A percentile compares a stretch with the other conserved stretches of the same genome.
phyloP scores from a whole-genome alignment of 1,284 basidiomycete species.

The Amylostereum areolatum region DNA sequence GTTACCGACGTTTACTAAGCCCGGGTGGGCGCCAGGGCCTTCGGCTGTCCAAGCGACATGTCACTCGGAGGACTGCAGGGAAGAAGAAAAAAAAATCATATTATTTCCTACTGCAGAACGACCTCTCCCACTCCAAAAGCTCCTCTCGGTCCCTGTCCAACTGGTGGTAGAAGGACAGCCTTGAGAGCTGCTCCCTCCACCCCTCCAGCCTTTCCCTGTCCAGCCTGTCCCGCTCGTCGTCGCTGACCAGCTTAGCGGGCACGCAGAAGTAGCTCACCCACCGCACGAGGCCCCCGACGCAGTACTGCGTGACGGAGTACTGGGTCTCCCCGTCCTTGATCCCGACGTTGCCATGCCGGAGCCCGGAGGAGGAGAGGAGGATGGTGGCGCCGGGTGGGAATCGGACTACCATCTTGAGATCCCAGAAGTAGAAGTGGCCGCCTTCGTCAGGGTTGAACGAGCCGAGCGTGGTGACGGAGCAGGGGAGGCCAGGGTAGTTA shows the following conservation, averaged over 20 bases:
- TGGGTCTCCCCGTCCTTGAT: constrained; percentile 14
- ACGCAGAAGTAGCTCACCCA: constrained; percentile 16
- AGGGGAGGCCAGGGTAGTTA: constrained; percentile 17
- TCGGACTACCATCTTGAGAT: constrained; percentile 19
- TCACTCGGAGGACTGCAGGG: too few species aligned
- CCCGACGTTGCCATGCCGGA: constrained; percentile 21
- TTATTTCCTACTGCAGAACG: too few species aligned
- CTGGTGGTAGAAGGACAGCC: not conserved
- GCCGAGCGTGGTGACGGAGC: constrained; percentile 19
- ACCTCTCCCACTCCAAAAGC: too few species aligned
- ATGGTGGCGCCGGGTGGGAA: constrained; percentile 18
- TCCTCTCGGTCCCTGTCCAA: too few species aligned
- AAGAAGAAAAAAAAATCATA: too few species aligned
- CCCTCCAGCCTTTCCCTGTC: not conserved
- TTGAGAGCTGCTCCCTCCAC: not conserved
- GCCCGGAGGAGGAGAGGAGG: constrained; percentile 21
- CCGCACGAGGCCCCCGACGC: constrained; percentile 18
- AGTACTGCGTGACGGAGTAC: constrained; percentile 18
- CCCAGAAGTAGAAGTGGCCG: constrained; percentile 21
- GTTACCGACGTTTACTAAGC: too few species aligned
- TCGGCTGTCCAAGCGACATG: too few species aligned
- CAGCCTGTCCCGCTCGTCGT: not conserved
- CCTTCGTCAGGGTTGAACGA: constrained; percentile 16
- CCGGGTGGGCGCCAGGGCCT: too few species aligned
- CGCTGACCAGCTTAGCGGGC: not conserved